Base-by-base conservation (phyloP, 208 protist genomes). In the Acanthamoeba quina region DNA sequence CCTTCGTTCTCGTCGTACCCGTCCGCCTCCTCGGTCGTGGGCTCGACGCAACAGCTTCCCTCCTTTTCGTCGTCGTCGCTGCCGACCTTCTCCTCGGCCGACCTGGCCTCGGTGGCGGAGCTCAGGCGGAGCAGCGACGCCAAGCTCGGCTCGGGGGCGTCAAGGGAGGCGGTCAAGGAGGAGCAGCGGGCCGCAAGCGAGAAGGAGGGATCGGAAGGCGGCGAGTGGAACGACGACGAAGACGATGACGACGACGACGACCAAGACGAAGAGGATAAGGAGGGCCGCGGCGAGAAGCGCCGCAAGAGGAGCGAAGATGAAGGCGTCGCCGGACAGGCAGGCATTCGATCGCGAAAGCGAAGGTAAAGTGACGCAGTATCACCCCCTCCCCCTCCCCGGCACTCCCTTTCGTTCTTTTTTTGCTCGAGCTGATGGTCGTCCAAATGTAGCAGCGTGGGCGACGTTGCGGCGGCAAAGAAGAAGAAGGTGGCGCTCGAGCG, bases 401-500 rank as follows among this genome's bases (percentile, higher is more conserved):
- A 31, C n/a, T 29, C 64, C 10, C 64, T 70, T 70, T 10, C 21
- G 21, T 44, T 74, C 66, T 41, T 74, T 74, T 6, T 74, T 3
- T 3, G 24, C 9, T 74, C 37, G 15, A 3, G 13, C 66, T 56
- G 15, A 24, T 24, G 68, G 17, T 76, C 1, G 9, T 72, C 21
- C 3, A 24, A 60, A 60, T 49, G 19, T 49, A 86, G 52, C 26
- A 86, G 26, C 6, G 78, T 60, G 19, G 85, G 44, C 64, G 85
- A 91, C 44, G 31, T 91, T 62, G 64, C 64, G 17, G 85, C 85
- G 19, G 85, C 85, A 24, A 91, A 91, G 60, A 91, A 91, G 58
- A 91, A 91, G 37, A 91, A 91, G 47, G 85, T 91, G 10, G 85
- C 85, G 76, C 85, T 91, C 11, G 85, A 91, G 58, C 56, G 85